Evolutionary conservation across 495 filamentous ascomycete genomes (phyloP).

Genomic region (Trichoderma asperelloides): DNA sequence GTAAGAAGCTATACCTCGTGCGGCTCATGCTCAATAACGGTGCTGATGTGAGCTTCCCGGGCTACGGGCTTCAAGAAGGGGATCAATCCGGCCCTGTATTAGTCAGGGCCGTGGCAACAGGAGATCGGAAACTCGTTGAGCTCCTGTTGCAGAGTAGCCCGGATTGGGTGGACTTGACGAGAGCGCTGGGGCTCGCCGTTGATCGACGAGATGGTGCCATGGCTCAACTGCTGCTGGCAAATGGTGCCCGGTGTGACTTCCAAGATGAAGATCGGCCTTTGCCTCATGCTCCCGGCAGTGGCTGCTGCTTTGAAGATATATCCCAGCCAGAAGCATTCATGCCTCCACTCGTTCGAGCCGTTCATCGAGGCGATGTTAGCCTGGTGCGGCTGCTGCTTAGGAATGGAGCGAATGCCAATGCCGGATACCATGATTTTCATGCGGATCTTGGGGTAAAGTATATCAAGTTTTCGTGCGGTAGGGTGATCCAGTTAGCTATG

Average conservation of each 20-base stretch:
- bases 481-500: constrained; percentile 5
- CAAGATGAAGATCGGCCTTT: constrained; percentile 8
- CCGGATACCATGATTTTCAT: constrained; percentile 1
- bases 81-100: background rate
- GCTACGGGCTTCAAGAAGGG: background rate
- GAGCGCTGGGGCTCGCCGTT: constrained; percentile 7
- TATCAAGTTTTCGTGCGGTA: background rate
- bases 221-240: background rate
- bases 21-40: background rate
- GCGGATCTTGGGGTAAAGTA: background rate
- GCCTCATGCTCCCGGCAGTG: background rate
- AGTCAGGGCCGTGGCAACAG: background rate
- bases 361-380: background rate
- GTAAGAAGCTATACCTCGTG: background rate
- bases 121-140: constrained; percentile 5
- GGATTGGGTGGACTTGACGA: constrained; percentile 7
- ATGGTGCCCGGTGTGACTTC: constrained; percentile 8
- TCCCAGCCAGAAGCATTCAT: background rate
- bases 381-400: constrained; percentile 9
- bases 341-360: constrained; percentile 9
- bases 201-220: background rate
- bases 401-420: constrained; percentile 4
- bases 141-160: background rate
- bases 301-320: background rate
- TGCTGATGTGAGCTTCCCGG: background rate